Evolutionary conservation across 495 filamentous ascomycete species (phyloP), one percentile per base, ranked within the genome.

Genomic region (Choiromyces venosus): DNA sequence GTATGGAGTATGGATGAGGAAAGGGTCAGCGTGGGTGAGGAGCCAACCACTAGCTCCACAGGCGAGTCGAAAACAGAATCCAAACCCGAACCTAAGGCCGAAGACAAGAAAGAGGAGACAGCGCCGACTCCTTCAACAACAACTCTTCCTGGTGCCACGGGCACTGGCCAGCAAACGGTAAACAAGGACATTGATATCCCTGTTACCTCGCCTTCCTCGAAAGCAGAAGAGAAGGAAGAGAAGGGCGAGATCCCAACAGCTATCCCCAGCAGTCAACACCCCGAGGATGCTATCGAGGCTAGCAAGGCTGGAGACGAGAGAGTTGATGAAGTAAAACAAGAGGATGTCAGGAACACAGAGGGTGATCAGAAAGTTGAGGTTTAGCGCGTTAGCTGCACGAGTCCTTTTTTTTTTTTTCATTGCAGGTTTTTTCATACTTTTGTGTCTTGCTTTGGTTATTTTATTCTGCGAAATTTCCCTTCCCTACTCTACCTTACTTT

Each of bases 1-100:
- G 77, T 81, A 6, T 81, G 74, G 71, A 81, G 72, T 8, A 40
- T 81, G 5, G 65, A 78, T 70, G 76, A 70, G 2, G 73, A 74
- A n/a, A 68, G 77, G 35, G 67, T 61, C 25, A 61, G 7, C 12
- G 52, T 61, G 25, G 25, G 52, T 29, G 52, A 61, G 5, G 52
- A 61, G 25, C 33, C 25, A 61, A 12, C 52, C 0, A 61, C 33
- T 61, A 33, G 52, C 25, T 61, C 52, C 10, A 33, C 25, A 33
- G 25, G 52, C 52, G 52, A 33, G 52, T 33, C 10, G 12, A 1
- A 61, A 7, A 33, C 25, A 61, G 52, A 14, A 16, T 6, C 52
- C 25, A 40, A 37, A 39, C 64, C 46, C 37, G 66, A 69, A 42
- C 25, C 37, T 9, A 39, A 73, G 66, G 64, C 56, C 19, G 65